A percentile compares a stretch with the other conserved stretches of the same genome.
phyloP scores from a whole-genome alignment of 441 rosid genomes.

The Erodium chrysanthum region DNA sequence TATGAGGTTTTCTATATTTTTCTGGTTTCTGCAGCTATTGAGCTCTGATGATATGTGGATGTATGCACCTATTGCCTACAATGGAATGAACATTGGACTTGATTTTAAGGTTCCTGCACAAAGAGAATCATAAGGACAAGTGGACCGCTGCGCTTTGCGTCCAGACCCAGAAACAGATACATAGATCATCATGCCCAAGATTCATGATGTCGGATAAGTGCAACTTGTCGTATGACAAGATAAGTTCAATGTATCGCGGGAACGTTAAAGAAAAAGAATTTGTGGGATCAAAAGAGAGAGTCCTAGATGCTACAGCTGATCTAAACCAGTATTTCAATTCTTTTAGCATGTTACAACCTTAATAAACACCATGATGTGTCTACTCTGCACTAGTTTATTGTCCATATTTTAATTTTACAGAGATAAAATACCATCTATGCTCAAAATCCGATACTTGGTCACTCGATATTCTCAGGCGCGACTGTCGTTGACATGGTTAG shows the following conservation, averaged over 20 bases:
- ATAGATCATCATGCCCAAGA: not conserved
- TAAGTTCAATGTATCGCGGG: too few relatives aligned
- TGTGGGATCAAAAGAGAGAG: too few relatives aligned
- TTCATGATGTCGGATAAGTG: too few relatives aligned
- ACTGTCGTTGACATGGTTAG: conserved; percentile 52
- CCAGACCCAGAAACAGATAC: not conserved
- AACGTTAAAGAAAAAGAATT: too few relatives aligned
- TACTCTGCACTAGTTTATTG: conserved; percentile 25
- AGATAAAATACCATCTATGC: too few relatives aligned
- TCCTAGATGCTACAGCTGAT: too few relatives aligned
- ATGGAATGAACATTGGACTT: conserved; percentile 64
- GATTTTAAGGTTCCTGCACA: conserved; percentile 25
- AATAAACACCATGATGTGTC: conserved; percentile 18
- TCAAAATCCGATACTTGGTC: too few relatives aligned
- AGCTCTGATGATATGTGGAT: conserved; percentile 72
- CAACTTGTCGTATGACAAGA: too few relatives aligned
- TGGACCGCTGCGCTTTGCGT: not conserved
- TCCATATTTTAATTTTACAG: too few relatives aligned
- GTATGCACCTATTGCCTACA: conserved; percentile 72
- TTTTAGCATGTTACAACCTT: conserved; percentile 15
- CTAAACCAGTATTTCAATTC: conserved; percentile 16
- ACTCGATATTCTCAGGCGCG: conserved; percentile 43
- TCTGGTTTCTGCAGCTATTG: conserved; percentile 33
- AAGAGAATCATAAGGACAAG: conserved; percentile 5
- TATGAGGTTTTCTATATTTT: conserved; percentile 2